phyloP scores from a whole-genome alignment of 306 rosid genomes.

The Casuarina glauca region DNA sequence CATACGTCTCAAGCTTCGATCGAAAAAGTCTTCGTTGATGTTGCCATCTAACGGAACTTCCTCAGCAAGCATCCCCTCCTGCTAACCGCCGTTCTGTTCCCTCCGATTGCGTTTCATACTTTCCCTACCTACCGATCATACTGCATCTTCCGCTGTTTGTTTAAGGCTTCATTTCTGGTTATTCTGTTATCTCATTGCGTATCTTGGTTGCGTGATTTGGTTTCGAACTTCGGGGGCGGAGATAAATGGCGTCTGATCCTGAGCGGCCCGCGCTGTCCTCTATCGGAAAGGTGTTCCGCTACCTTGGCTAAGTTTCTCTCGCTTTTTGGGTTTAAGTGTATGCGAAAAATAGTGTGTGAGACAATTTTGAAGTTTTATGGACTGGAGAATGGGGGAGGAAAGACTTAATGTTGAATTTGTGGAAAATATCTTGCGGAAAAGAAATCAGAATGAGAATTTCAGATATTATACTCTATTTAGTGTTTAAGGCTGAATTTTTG shows the following conservation, averaged over 20 bases:
- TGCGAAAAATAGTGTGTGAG: no score
- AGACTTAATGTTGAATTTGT: no score
- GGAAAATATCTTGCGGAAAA: no score
- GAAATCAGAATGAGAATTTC: not conserved
- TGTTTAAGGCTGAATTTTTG: constrained; percentile 4
- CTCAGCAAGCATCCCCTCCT: not conserved
- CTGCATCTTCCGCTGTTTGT: not conserved
- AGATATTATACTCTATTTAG: not conserved
- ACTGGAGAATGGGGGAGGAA: no score
- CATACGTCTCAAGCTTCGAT: no score
- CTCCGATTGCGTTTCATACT: not conserved
- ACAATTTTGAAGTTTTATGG: no score
- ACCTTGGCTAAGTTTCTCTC: not conserved
- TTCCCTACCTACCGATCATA: not conserved
- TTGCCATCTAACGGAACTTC: not conserved
- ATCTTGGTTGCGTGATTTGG: not conserved
- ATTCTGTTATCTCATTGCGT: no score
- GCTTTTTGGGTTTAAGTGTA: not conserved
- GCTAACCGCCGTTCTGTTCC: not conserved
- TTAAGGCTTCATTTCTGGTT: not conserved
- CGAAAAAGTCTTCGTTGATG: no score
- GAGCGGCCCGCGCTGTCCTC: constrained; percentile 40
- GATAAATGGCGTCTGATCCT: constrained; percentile 59
- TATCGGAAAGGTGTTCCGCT: constrained; percentile 36
- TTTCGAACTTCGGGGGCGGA: not conserved